Evolutionary conservation across 805 yeast species (phyloP).

Genomic region (Brettanomyces custersianus): DNA sequence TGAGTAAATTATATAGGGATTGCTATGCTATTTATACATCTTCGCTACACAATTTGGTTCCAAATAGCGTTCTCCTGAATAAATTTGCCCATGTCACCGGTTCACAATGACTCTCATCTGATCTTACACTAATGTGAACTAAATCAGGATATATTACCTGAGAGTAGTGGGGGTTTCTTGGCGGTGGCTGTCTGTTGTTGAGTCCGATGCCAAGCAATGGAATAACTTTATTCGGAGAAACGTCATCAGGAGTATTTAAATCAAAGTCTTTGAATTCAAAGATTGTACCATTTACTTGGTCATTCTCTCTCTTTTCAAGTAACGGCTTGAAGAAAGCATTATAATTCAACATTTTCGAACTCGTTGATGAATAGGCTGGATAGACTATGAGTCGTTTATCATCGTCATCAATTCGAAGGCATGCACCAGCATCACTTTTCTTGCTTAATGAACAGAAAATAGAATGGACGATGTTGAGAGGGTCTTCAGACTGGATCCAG

Average conservation of each 20-base stretch:
- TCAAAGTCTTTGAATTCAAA: slow-evolving; percentile 8
- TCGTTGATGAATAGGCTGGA: slow-evolving; percentile 16
- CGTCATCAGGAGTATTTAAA: not conserved
- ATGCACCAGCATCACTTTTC: slow-evolving; percentile 21
- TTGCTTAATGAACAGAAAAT: slow-evolving; percentile 33
- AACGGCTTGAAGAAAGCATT: slow-evolving; percentile 3
- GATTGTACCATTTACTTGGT: not conserved
- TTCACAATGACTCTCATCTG: slow-evolving; percentile 27
- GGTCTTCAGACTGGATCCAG: slow-evolving; percentile 29
- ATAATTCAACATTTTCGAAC: slow-evolving; percentile 8
- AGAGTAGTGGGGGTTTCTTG: slow-evolving; percentile 11
- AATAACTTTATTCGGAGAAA: too few species aligned
- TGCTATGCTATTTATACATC: too few species aligned
- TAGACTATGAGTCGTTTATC: slow-evolving; percentile 20
- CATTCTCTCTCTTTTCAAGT: not conserved
- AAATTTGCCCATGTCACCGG: slow-evolving; percentile 45
- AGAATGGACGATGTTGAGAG: slow-evolving; percentile 29
- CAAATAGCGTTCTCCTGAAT: slow-evolving; percentile 42
- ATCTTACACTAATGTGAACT: not conserved
- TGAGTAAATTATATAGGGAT: too few species aligned
- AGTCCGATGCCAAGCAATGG: too few species aligned
- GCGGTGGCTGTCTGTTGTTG: not conserved
- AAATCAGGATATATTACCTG: slow-evolving; percentile 16
- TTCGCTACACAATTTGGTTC: too few species aligned
- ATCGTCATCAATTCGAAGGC: slow-evolving; percentile 29